Conservation (phyloP, 1,284 basidiomycete genomes). For the Schizophyllum commune region DNA sequence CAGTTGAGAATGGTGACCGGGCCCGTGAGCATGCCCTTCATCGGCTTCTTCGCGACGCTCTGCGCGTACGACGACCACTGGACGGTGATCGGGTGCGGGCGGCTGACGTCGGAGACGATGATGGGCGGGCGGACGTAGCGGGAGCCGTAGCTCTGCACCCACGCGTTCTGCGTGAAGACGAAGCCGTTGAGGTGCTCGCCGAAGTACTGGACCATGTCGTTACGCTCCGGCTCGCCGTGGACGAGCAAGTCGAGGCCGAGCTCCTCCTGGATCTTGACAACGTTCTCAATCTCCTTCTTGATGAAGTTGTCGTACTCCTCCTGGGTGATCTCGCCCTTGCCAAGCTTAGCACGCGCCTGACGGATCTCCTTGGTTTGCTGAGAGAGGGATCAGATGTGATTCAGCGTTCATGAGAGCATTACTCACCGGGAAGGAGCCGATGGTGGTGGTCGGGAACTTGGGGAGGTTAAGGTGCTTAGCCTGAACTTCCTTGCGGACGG, state of each 20-base stretch:
- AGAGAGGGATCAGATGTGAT: slow-evolving; percentile 4
- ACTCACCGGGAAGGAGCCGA: slow-evolving; percentile 91
- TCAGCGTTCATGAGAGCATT: slow-evolving; percentile 1
- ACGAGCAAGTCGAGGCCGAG: slow-evolving; percentile 96
- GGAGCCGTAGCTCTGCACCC: slow-evolving; percentile 98
- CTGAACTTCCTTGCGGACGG: slow-evolving; percentile 84
- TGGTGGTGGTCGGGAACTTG: slow-evolving; percentile 98
- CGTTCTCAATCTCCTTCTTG: slow-evolving; percentile 93
- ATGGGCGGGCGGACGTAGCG: slow-evolving; percentile 98
- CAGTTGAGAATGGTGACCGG: slow-evolving; percentile 98
- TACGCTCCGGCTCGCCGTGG: slow-evolving; percentile 98
- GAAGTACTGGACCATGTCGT: slow-evolving; percentile 99
- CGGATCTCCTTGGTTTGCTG: slow-evolving; percentile 99
- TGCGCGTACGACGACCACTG: slow-evolving; percentile 97
- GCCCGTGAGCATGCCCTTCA: slow-evolving; percentile 99
- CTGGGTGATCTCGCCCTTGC: slow-evolving; percentile 86
- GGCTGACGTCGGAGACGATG: slow-evolving; percentile 97
- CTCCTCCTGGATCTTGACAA: slow-evolving; percentile 96
- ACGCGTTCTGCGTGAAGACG: slow-evolving; percentile 96
- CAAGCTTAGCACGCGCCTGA: slow-evolving; percentile 88
- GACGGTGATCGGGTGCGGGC: slow-evolving; percentile 91
- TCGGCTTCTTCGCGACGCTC: slow-evolving; percentile 87
- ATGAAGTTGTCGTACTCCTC: slow-evolving; percentile 97
- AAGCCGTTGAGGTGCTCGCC: slow-evolving; percentile 96
- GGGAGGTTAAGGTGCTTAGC: slow-evolving; percentile 87